Base-by-base conservation (phyloP, 2,329 filamentous ascomycete species). In the Leptodontidium sp. region DNA sequence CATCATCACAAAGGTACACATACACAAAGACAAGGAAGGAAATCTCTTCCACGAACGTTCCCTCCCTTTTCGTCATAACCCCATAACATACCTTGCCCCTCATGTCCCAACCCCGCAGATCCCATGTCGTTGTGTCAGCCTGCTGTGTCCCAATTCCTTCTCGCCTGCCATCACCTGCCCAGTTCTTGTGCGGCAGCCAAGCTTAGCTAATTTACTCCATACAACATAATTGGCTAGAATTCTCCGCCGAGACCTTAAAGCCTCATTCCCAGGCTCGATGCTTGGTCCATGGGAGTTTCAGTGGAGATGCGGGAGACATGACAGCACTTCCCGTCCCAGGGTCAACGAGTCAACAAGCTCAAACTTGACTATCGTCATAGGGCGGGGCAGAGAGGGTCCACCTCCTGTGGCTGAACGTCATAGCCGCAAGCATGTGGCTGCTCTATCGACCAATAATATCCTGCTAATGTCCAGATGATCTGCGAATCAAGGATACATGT, bases 401-500 rank as follows among this genome's bases (percentile, higher is more conserved):
- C 8, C 11, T 40, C 11, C 21, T 65, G 63, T 65, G 63, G 63
- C 63, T 65, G 50, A 58, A 32, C 63, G 62, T 55, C 47, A 64
- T 64, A 43, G 49, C 29, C 15, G 57, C 21, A 17, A 2, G 4
- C 17, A 15, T 64, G 61, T 64, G 62, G 61, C 61, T 64, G 61
- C 17, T 43, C 26, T 21, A 35, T 35, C 43, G 5, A 43, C 52
- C 50, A 55, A 43, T 58, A 21, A 12, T 12, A 21, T 9, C 17
- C 14, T 21, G 43, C 15, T 26, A 49, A 64, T 64, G 49, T 6
- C 9, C 53, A 29, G 26, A 38, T 40, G 53, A 40, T 58, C 53
- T 12, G 53, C 53, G 38, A 58, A 58, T 40, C 53, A 58, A 24
- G 53, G 53, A 40, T 58, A 15, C 32, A 12, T 58, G 32, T 58